These are phyloP conservation scores for Saccharomycopsis amapae DNA, from an alignment of 805 yeast genomes.

Conservation along the genomic window DNA sequence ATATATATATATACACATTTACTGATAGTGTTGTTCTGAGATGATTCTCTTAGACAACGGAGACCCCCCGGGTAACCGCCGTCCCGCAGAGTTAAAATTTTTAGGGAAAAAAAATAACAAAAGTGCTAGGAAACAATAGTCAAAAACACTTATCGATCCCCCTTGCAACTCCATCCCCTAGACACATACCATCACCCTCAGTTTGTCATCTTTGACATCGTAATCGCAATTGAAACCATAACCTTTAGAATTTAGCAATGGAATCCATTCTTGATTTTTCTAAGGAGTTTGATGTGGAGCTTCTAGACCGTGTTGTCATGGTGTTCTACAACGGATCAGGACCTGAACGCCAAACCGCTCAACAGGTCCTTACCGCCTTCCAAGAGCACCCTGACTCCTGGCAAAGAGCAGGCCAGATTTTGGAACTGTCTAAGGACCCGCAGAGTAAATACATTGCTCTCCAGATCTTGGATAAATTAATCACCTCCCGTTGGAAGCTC, in stretches of 20 bases:
- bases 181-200: too few relatives aligned
- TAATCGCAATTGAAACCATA: too few relatives aligned
- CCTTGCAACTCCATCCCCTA: too few relatives aligned
- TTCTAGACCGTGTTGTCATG: constrained; percentile 78
- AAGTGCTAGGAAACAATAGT: too few relatives aligned
- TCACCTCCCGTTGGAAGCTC: constrained; percentile 89
- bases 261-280: constrained; percentile 83
- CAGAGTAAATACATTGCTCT: constrained; percentile 91
- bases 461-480: constrained; percentile 81
- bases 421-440: constrained; percentile 68
- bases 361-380: constrained; percentile 63
- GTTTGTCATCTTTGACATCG: too few relatives aligned
- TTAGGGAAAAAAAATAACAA: too few relatives aligned
- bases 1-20: too few relatives aligned
- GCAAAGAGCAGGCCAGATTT: constrained; percentile 86
- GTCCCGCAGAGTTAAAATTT: too few relatives aligned
- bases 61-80: too few relatives aligned
- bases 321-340: constrained; percentile 80
- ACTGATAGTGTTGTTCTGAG: too few relatives aligned
- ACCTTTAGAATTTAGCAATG: constrained; percentile 46
- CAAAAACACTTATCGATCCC: too few relatives aligned
- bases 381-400: constrained; percentile 95
- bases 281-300: constrained; percentile 68
- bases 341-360: constrained; percentile 56
- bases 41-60: too few relatives aligned